Evolutionary conservation across 129 eudicot genomes (phyloP), one percentile per base, ranked within the genome.

Genomic region (Helichrysum umbraculigerum): DNA sequence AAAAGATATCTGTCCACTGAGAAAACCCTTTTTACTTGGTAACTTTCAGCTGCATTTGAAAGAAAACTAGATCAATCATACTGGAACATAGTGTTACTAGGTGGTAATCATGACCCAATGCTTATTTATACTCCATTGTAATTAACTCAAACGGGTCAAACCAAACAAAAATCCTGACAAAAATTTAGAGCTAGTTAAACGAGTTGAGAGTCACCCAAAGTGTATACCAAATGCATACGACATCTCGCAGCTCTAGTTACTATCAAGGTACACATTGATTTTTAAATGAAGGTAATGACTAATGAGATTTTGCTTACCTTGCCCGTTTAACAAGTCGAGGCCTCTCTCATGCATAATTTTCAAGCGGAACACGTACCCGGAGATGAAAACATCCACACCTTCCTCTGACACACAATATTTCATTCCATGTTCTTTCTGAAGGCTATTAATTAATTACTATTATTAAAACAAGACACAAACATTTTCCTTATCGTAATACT

Each of bases 291-390:
- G 17, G 17, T 12, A 44, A 52, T n/a, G n/a, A n/a, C n/a, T n/a
- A n/a, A n/a, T 7, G 42, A 58, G 19, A 5, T 1, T 29, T 65
- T 33, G 1, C 87, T 83, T 83, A 94, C 98, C 71, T 41, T 79
- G 86, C 67, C 85, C 82, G 17, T 75, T 87, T 80, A 87, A 80
- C 89, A 94, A 83, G 70, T 76, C 77, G 51, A 91, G 85, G 42
- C 90, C 89, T 76, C 93, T 91, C 79, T 93, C 97, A 75, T 93
- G 98, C 84, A 91, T 81, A 81, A 93, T 91, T 64, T 86, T 93
- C 34, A 93, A 88, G 29, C 97, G 96, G 71, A 91, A 93, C 56
- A 96, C 98, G 71, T 83, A 93, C 76, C 98, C 98, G n/a, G 93
- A 87, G 80, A 85, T 70, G 75, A 90, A 75, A 78, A 93, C 86